phyloP scores from a whole-genome alignment of 805 yeast species.

The Vanderwaltozyma yarrowii region DNA sequence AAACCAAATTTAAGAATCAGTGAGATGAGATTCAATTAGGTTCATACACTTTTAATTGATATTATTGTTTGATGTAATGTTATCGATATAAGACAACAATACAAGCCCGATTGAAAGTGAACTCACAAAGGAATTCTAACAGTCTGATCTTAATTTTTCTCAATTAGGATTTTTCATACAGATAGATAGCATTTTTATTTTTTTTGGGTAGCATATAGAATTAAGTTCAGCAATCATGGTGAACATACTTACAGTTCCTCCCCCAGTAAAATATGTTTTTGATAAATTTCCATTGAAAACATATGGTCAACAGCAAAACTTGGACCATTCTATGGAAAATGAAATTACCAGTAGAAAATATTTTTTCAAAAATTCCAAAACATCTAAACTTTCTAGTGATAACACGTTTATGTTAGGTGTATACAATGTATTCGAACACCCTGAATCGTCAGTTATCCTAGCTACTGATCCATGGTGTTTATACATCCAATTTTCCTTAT shows the following conservation, averaged over 20 bases:
- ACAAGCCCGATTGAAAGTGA: too few relatives aligned
- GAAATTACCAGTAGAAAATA: conserved; percentile 19
- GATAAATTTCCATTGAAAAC: conserved; percentile 41
- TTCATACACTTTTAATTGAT: too few relatives aligned
- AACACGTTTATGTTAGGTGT: conserved; percentile 44
- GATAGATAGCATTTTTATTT: too few relatives aligned
- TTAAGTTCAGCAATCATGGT: neutral
- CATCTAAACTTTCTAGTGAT: conserved; percentile 5
- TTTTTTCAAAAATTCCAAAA: conserved; percentile 9
- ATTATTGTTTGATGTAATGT: too few relatives aligned
- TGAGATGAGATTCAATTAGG: too few relatives aligned
- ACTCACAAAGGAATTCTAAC: too few relatives aligned
- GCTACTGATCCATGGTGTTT: conserved; percentile 56
- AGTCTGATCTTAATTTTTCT: too few relatives aligned
- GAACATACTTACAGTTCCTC: conserved; percentile 2
- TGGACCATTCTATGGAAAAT: conserved; percentile 20
- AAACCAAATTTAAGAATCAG: too few relatives aligned
- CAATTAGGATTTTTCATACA: too few relatives aligned
- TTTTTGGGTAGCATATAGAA: too few relatives aligned
- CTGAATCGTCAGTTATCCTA: conserved; percentile 20
- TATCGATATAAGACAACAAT: too few relatives aligned
- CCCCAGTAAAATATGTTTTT: conserved; percentile 26
- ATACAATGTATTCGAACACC: conserved; percentile 34
- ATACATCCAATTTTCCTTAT: conserved; percentile 33
- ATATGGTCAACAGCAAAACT: conserved; percentile 31